Conservation (phyloP, 306 rosid species). For the Echinosophora koreensis region DNA sequence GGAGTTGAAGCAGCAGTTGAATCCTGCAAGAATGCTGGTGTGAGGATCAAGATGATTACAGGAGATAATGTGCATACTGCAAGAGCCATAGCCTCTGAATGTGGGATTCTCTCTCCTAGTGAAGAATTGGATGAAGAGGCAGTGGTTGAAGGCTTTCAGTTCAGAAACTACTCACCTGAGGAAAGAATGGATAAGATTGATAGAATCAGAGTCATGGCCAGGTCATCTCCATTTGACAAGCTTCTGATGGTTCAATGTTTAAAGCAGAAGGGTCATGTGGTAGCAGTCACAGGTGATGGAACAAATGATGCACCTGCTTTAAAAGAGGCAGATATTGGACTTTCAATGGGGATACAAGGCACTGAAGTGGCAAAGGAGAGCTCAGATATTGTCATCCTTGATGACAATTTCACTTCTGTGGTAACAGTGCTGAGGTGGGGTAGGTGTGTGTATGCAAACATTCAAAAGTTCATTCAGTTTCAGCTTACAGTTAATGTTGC, state of each 20-base stretch:
- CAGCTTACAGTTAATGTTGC: constrained; percentile 17
- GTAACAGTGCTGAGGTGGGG: constrained; percentile 10
- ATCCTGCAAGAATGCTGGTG: constrained; percentile 8
- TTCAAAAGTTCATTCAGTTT: constrained; percentile 26
- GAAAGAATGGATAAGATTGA: background rate
- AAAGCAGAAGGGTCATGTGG: constrained; percentile 11
- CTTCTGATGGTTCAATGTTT: constrained; percentile 4
- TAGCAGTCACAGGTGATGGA: constrained; percentile 34
- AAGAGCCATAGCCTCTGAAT: constrained; percentile 15
- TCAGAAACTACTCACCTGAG: background rate
- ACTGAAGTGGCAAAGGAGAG: constrained; percentile 34
- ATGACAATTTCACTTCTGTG: constrained; percentile 11
- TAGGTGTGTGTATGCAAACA: constrained; percentile 11
- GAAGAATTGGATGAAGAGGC: background rate
- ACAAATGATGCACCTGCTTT: constrained; percentile 35
- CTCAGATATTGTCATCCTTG: constrained; percentile 30
- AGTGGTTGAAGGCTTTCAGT: constrained; percentile 1
- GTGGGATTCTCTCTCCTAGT: background rate
- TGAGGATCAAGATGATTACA: constrained; percentile 13
- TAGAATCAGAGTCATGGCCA: background rate
- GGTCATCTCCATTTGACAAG: constrained; percentile 28
- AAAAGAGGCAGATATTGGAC: constrained; percentile 29
- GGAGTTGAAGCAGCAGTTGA: background rate
- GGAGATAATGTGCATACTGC: constrained; percentile 22
- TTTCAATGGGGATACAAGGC: constrained; percentile 34